A percentile compares a stretch with the other conserved stretches of the same genome.
Evolutionary conservation across 2,329 filamentous ascomycete species (phyloP).

Genomic region (Arthrobotrys musiformis): DNA sequence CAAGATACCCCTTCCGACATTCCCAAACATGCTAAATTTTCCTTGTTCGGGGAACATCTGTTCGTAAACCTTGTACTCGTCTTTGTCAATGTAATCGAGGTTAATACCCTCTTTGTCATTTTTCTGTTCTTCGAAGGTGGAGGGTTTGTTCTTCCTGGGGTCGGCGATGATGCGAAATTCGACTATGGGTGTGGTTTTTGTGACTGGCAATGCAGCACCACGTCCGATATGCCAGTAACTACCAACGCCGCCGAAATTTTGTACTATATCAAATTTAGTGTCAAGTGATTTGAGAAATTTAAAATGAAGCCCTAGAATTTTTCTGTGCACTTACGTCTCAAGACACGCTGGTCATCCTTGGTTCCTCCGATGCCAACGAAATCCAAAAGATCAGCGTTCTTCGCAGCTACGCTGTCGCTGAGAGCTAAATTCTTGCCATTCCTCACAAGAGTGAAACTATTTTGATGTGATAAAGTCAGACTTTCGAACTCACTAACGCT

Average conservation of each 20-base stretch:
- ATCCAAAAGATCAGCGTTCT: conserved; percentile 27
- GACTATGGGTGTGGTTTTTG: conserved; percentile 19
- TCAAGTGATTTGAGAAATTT: no score
- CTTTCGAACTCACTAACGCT: no score
- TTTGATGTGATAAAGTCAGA: background rate
- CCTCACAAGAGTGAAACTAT: conserved; percentile 22
- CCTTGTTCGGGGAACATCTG: conserved; percentile 22
- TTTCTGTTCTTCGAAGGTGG: background rate
- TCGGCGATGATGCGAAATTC: conserved; percentile 28
- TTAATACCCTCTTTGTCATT: background rate
- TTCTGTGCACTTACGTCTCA: conserved; percentile 29
- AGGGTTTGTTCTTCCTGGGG: background rate
- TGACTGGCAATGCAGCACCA: conserved; percentile 1
- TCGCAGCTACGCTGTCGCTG: background rate
- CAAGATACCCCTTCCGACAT: background rate
- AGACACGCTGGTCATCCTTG: background rate
- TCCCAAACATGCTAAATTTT: background rate
- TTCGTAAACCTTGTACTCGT: conserved; percentile 28
- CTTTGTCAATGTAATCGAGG: background rate
- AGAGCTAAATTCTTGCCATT: conserved; percentile 3
- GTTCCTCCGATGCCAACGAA: conserved; percentile 20
- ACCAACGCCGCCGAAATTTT: conserved; percentile 20
- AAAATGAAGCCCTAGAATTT: no score
- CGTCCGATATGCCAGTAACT: conserved; percentile 29
- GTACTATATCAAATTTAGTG: conserved; percentile 13